These are phyloP conservation scores for Colletotrichum gigasporum DNA, from an alignment of 2,329 filamentous ascomycete genomes.

Conservation along the genomic window DNA sequence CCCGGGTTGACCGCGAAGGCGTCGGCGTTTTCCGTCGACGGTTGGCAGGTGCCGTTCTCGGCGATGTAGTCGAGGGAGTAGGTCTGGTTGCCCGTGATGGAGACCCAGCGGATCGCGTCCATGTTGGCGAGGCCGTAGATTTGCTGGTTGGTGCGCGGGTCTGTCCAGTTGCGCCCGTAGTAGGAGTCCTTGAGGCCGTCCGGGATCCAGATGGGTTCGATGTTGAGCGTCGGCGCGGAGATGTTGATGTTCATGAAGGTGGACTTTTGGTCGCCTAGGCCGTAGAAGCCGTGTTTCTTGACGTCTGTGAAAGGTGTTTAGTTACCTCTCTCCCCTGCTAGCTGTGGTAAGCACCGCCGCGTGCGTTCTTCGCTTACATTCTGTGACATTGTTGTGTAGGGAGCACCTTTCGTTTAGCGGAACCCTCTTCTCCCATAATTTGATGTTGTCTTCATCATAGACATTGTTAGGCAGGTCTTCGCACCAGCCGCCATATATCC, in stretches of 20 bases:
- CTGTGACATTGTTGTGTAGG: background rate
- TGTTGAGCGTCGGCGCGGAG: slow-evolving; percentile 32
- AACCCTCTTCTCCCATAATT: background rate
- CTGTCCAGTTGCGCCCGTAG: slow-evolving; percentile 18
- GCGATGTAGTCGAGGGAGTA: slow-evolving; percentile 33
- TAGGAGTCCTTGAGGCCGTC: background rate
- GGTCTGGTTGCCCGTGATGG: slow-evolving; percentile 12
- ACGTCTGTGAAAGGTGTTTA: slow-evolving; percentile 16
- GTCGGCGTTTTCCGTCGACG: slow-evolving; percentile 1
- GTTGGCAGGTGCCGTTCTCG: slow-evolving; percentile 34
- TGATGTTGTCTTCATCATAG: too few relatives aligned
- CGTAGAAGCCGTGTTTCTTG: slow-evolving; percentile 33
- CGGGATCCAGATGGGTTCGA: slow-evolving; percentile 15
- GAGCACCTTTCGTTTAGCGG: background rate
- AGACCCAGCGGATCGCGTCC: background rate
- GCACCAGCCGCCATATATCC: too few relatives aligned
- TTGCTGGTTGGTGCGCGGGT: slow-evolving; percentile 1
- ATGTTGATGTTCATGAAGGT: slow-evolving; percentile 11
- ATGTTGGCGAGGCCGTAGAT: background rate
- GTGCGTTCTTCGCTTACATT: slow-evolving; percentile 4
- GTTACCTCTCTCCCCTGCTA: background rate
- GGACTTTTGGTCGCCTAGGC: slow-evolving; percentile 22
- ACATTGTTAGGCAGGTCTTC: too few relatives aligned
- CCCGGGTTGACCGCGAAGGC: background rate
- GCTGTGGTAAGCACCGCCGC: background rate